Conservation (phyloP, 78 protist genomes). For the Salpingoeca rosetta region DNA sequence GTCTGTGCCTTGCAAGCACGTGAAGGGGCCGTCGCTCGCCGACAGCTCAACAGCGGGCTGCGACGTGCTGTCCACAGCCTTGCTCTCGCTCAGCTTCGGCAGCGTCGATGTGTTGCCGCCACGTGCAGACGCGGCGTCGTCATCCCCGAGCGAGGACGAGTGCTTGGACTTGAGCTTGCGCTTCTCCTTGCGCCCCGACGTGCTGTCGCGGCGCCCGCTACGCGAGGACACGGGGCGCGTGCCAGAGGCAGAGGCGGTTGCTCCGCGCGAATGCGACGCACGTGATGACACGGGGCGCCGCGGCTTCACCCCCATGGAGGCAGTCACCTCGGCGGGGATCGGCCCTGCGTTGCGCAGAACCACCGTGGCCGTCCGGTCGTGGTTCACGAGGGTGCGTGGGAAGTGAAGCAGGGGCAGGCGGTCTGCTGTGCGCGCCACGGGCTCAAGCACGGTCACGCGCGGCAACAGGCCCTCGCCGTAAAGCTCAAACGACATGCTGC, state of each 20-base stretch:
- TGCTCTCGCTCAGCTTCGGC: too few species aligned
- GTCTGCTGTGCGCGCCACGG: not conserved
- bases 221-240: not conserved
- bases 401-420: slow-evolving; percentile 12
- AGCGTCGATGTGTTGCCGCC: not conserved
- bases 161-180: not conserved
- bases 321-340: not conserved
- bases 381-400: not conserved
- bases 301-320: too few species aligned
- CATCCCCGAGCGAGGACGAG: not conserved
- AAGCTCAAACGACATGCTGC: slow-evolving; percentile 38
- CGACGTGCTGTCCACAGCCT: too few species aligned
- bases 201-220: not conserved
- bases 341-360: not conserved
- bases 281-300: too few species aligned
- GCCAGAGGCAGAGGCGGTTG: not conserved
- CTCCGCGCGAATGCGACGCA: not conserved
- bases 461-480: slow-evolving; percentile 71
- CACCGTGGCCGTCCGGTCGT: not conserved
- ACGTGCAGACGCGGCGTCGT: not conserved
- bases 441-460: slow-evolving; percentile 22
- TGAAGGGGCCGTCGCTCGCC: not conserved
- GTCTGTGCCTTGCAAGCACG: not conserved
- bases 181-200: not conserved
- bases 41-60: too few species aligned